These are phyloP conservation scores for Solanum tarapatanum DNA, from an alignment of 257 asterid species.

Conservation along the genomic window DNA sequence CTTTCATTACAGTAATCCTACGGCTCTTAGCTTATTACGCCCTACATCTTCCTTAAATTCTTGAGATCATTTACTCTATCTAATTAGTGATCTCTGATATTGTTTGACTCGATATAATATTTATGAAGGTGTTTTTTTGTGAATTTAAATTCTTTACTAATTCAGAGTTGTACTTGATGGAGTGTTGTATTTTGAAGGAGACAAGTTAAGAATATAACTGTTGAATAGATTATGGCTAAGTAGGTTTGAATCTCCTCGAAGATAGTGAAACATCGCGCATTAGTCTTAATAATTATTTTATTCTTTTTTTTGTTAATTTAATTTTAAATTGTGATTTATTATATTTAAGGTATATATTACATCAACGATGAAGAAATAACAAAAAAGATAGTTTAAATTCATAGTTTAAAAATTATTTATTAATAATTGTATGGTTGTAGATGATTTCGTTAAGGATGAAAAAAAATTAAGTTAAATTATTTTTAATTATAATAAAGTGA, in stretches of 20 bases:
- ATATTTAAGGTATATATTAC: not conserved
- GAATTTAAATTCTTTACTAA: too few relatives aligned
- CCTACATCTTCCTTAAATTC: not conserved
- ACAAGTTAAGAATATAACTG: too few relatives aligned
- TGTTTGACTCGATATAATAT: too few relatives aligned
- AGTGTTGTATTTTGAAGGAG: not conserved
- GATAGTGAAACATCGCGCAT: too few relatives aligned
- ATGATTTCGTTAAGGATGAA: not conserved
- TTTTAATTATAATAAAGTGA: too few relatives aligned
- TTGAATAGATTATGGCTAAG: not conserved
- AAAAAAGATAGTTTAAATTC: not conserved
- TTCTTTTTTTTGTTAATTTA: too few relatives aligned
- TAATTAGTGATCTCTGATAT: not conserved
- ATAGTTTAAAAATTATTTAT: too few relatives aligned
- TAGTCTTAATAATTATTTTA: too few relatives aligned
- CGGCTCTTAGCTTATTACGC: conserved; percentile 5
- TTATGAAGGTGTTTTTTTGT: too few relatives aligned
- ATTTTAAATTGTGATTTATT: not conserved
- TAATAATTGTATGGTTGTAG: not conserved
- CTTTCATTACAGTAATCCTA: conserved; percentile 21
- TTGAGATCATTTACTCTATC: not conserved
- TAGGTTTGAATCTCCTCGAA: too few relatives aligned
- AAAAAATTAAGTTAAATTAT: too few relatives aligned
- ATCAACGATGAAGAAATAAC: not conserved
- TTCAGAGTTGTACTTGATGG: too few relatives aligned